These are phyloP conservation scores for Trichosporon ovoides DNA, from an alignment of 1,284 basidiomycete genomes.

Conservation along the genomic window DNA sequence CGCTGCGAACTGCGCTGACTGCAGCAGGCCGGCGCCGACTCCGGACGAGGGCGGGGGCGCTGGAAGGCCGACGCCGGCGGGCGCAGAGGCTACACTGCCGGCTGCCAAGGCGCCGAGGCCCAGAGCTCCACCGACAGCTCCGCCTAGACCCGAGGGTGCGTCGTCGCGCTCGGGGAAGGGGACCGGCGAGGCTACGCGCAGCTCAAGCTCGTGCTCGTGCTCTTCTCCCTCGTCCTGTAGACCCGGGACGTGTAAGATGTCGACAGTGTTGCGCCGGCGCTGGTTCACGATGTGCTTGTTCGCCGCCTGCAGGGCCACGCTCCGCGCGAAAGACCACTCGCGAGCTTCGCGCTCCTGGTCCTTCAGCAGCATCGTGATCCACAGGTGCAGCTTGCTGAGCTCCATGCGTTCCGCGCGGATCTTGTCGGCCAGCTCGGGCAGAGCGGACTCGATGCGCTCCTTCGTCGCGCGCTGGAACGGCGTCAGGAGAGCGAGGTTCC, in stretches of 20 bases:
- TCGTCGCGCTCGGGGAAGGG: neutral
- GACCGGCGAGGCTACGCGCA: neutral
- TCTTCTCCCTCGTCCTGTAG: constrained; percentile 9
- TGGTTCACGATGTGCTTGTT: constrained; percentile 50
- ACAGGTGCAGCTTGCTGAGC: constrained; percentile 64
- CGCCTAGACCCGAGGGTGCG: neutral
- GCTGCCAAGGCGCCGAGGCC: neutral
- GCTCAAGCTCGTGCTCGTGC: neutral
- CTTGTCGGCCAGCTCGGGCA: constrained; percentile 63
- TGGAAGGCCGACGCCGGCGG: too few species aligned
- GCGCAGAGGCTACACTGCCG: neutral
- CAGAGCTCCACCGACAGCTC: neutral
- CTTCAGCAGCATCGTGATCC: constrained; percentile 65
- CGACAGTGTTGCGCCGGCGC: constrained; percentile 16
- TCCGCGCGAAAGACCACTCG: constrained; percentile 63
- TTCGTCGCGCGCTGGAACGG: constrained; percentile 80
- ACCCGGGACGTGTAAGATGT: constrained; percentile 4
- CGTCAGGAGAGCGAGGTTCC: constrained; percentile 77
- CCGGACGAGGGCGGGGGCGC: too few species aligned
- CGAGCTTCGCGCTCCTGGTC: constrained; percentile 69
- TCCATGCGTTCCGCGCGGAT: constrained; percentile 66
- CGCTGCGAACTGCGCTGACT: too few species aligned
- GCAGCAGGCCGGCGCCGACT: too few species aligned
- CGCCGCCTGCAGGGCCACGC: constrained; percentile 65
- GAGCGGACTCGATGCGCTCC: constrained; percentile 61